Conservation (phyloP, 768 basidiomycete genomes). For the Trametes coccinea region DNA sequence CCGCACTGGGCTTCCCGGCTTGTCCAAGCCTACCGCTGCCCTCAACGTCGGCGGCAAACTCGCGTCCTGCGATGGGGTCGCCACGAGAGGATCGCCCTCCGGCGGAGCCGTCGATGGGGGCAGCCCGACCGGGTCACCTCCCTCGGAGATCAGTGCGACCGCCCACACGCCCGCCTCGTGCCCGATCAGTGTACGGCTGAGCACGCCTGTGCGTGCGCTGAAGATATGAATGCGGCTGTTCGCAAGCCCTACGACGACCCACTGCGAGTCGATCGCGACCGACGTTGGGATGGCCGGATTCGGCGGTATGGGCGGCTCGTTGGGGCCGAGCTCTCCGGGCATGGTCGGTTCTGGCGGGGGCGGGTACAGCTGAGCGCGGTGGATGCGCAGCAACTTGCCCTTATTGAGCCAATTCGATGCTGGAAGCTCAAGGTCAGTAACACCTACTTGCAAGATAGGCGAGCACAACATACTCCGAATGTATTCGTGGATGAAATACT, state of each 20-base stretch:
- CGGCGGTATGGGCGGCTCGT: neutral
- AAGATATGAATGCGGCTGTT: slow-evolving; percentile 86
- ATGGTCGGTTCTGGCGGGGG: slow-evolving; percentile 7
- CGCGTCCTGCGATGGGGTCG: slow-evolving; percentile 14
- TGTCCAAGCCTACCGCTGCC: slow-evolving; percentile 16
- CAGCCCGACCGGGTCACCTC: slow-evolving; percentile 40
- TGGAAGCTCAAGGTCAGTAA: slow-evolving; percentile 30
- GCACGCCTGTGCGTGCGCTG: slow-evolving; percentile 73
- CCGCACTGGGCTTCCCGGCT: neutral
- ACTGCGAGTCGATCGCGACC: slow-evolving; percentile 77
- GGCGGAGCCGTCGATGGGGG: slow-evolving; percentile 5
- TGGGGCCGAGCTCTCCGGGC: slow-evolving; percentile 22
- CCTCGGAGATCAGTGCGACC: slow-evolving; percentile 71
- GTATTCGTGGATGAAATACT: slow-evolving; percentile 73
- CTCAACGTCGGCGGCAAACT: slow-evolving; percentile 9
- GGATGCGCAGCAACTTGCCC: slow-evolving; percentile 67
- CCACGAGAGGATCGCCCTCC: slow-evolving; percentile 14
- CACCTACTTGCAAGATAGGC: neutral
- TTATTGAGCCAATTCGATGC: slow-evolving; percentile 82
- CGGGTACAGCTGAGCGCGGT: slow-evolving; percentile 44
- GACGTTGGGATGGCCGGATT: slow-evolving; percentile 81
- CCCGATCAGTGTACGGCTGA: slow-evolving; percentile 75
- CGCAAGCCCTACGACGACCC: slow-evolving; percentile 87
- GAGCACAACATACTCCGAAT: slow-evolving; percentile 54
- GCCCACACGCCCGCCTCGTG: slow-evolving; percentile 95